Evolutionary conservation across 2,329 filamentous ascomycete genomes (phyloP), one percentile per base, ranked within the genome.

Genomic region (Paraphaeosphaeria minitans): DNA sequence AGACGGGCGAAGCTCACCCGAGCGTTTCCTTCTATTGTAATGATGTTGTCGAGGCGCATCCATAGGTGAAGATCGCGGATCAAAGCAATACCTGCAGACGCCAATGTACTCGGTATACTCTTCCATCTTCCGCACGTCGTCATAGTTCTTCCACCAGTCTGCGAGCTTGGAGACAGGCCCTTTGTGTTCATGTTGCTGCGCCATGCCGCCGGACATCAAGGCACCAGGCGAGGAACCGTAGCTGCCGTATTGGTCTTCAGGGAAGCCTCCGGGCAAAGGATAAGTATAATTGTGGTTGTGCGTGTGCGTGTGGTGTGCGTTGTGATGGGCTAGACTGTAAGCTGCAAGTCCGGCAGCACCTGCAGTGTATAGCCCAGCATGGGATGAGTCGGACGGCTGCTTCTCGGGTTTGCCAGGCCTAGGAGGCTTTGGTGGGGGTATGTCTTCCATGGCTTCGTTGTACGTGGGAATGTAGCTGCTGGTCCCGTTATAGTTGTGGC

Each of bases 81-180:
- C 85, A 66, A 89, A 89, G 70, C 87, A 89, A 65, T 87, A 79
- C 62, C 83, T 86, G 76, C 87, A 89, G 2, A 89, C 83, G 22
- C 87, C 87, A 65, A 88, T 88, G 59, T 84, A 83, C 73, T 89
- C 85, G 1, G 86, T 88, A 66, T 89, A 89, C 68, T 88, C 86
- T 72, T 89, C 87, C 77, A 87, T 89, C 69, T 84, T 83, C 19
- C 81, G 82, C 0, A 89, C 85, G n/a, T 86, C 87, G 61, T 89
- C 85, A 1, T 85, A 81, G 61, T 85, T 87, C 68, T 81, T 86
- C 84, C 83, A 88, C 79, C 83, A 89, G 66, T 85, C 84, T 41
- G 85, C 79, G 31, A 87, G 79, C 51, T 79, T 82, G 39, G 78
- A 79, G 1, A 89, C 77, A 0, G 87, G 83, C 0, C 85, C 85